These are phyloP conservation scores for Rhodotorula sphaerocarpa DNA, from an alignment of 768 basidiomycete genomes.

Conservation along the genomic window DNA sequence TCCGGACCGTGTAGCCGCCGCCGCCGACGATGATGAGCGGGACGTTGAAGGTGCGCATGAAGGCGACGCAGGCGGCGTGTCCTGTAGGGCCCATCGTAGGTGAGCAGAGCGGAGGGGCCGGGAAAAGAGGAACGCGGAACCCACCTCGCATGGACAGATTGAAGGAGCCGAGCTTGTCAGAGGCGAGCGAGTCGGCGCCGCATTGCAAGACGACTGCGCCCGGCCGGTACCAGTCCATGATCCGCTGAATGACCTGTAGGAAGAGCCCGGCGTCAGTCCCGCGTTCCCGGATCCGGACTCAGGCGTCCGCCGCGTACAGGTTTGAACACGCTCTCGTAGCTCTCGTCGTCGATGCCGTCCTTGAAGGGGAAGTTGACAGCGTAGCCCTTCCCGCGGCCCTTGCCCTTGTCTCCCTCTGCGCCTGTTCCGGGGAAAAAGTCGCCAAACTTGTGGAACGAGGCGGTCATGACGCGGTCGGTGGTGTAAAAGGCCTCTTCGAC, in stretches of 20 bases:
- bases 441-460: constrained; percentile 93
- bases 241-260: constrained; percentile 71
- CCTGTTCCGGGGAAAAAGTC: constrained; percentile 89
- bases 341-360: constrained; percentile 87
- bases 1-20: constrained; percentile 94
- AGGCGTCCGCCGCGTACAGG: no score
- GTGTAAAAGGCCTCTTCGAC: constrained; percentile 99
- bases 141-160: constrained; percentile 77
- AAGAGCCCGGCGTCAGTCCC: no score
- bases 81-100: constrained; percentile 49
- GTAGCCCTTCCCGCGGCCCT: constrained; percentile 74
- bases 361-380: constrained; percentile 86
- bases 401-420: constrained; percentile 74
- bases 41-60: constrained; percentile 68
- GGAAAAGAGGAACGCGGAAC: constrained; percentile 14
- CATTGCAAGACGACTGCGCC: constrained; percentile 86
- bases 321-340: constrained; percentile 79
- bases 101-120: no score
- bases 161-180: constrained; percentile 92
- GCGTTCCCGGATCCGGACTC: no score
- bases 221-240: constrained; percentile 80
- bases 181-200: constrained; percentile 88
- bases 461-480: constrained; percentile 93
- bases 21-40: constrained; percentile 89
- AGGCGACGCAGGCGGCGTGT: constrained; percentile 83